Conservation (phyloP, 2,329 filamentous ascomycete species). For the Phyllosticta citribraziliensis region DNA sequence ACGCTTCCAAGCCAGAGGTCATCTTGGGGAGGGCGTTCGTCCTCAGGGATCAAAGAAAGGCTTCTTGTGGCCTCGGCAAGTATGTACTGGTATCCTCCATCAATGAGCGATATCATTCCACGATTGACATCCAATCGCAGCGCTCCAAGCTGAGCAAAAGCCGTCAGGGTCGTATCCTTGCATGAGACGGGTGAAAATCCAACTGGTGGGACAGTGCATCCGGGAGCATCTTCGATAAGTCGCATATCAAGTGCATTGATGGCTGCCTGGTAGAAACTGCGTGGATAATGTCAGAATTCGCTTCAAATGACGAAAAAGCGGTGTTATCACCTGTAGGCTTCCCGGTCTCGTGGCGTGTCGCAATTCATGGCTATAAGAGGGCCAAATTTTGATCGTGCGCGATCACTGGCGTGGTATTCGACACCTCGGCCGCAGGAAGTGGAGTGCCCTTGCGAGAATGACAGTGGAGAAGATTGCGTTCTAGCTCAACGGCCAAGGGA, state of each 20-base stretch:
- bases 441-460: background rate
- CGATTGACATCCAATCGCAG: conserved; percentile 26
- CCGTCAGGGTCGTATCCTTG: conserved; percentile 26
- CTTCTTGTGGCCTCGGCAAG: conserved; percentile 26
- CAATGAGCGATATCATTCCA: conserved; percentile 30
- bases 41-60: conserved; percentile 19
- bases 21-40: conserved; percentile 20
- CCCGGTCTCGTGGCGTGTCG: conserved; percentile 1
- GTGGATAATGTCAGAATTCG: background rate
- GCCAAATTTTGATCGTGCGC: background rate
- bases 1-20: conserved; percentile 24
- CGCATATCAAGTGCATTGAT: conserved; percentile 8
- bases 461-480: background rate
- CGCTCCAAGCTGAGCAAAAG: conserved; percentile 30
- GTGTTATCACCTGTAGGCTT: conserved; percentile 1
- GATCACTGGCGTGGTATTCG: background rate
- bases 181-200: conserved; percentile 12
- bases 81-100: conserved; percentile 27
- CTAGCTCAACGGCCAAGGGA: background rate
- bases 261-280: conserved; percentile 8
- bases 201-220: background rate
- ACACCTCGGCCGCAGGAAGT: background rate
- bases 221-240: background rate
- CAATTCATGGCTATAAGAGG: conserved; percentile 4
- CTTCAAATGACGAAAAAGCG: background rate